Percentiles rank a stretch among this genome's conserved stretches.
These are phyloP conservation scores for Ceriops decandra DNA, from an alignment of 345 rosid genomes.

Conservation along the genomic window DNA sequence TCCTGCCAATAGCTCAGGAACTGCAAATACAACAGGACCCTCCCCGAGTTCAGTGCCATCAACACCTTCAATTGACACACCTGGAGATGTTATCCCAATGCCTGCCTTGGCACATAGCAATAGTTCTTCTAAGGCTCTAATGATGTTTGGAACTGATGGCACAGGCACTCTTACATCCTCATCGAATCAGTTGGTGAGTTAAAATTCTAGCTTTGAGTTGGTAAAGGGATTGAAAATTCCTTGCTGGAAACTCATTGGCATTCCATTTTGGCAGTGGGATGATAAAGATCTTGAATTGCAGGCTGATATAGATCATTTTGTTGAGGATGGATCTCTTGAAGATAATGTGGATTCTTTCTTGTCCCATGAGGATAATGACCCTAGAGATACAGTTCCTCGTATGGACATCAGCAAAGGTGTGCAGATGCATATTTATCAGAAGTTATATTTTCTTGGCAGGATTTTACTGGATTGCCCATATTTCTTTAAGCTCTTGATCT, in stretches of 20 bases:
- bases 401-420: conserved; percentile 82
- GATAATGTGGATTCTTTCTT: conserved; percentile 96
- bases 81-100: conserved; percentile 91
- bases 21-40: conserved; percentile 97
- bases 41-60: conserved; percentile 99
- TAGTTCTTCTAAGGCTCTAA: conserved; percentile 74
- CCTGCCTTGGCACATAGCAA: conserved; percentile 82
- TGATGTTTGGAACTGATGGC: conserved; percentile 74
- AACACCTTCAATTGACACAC: conserved; percentile 94
- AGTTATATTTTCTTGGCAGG: not conserved
- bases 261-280: conserved; percentile 66
- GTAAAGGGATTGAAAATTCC: conserved; percentile 33
- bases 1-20: conserved; percentile 98
- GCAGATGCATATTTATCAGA: conserved; percentile 8
- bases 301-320: conserved; percentile 93
- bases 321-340: conserved; percentile 93
- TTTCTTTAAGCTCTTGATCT: too few relatives aligned
- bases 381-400: conserved; percentile 68
- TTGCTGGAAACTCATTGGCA: conserved; percentile 41
- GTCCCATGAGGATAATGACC: conserved; percentile 84
- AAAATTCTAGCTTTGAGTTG: conserved; percentile 18
- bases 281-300: conserved; percentile 72
- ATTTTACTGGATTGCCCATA: not conserved
- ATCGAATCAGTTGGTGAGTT: conserved; percentile 85
- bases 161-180: conserved; percentile 83